Conservation (phyloP, 1,284 basidiomycete species). For the Marasmius oreades region DNA sequence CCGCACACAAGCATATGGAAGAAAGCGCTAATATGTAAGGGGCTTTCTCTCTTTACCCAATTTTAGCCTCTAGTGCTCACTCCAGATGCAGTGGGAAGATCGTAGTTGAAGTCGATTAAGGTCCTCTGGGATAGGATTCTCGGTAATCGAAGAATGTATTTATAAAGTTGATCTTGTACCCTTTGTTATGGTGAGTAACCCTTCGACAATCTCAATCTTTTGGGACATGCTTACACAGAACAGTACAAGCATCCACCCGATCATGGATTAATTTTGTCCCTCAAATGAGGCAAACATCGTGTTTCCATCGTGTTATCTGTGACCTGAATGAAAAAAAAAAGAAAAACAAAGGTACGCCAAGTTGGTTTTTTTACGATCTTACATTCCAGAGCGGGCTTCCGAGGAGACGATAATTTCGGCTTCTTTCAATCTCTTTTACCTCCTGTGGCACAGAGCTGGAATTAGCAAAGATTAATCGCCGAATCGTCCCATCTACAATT, state of each 20-base stretch:
- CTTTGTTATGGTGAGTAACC: not conserved
- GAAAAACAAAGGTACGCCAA: too few species aligned
- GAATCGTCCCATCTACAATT: too few species aligned
- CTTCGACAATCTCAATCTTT: not conserved
- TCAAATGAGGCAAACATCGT: too few species aligned
- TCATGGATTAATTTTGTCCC: not conserved
- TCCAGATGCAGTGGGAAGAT: conserved; percentile 50
- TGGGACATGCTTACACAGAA: not conserved
- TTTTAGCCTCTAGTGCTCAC: conserved; percentile 3
- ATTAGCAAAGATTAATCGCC: too few species aligned
- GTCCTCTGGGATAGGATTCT: not conserved
- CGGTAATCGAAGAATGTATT: not conserved
- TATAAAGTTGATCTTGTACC: not conserved
- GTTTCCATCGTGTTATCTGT: too few species aligned
- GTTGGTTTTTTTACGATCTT: too few species aligned
- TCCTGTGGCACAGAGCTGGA: too few species aligned
- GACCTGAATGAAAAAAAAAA: too few species aligned
- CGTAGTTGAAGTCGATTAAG: conserved; percentile 39
- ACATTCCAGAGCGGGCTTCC: too few species aligned
- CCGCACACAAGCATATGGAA: conserved; percentile 87
- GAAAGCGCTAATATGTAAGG: conserved; percentile 71
- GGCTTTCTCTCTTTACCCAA: not conserved
- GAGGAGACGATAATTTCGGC: too few species aligned
- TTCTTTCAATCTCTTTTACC: too few species aligned
- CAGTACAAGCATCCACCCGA: not conserved